Conservation (phyloP, 257 asterid species). For the Solanum rostratum region DNA sequence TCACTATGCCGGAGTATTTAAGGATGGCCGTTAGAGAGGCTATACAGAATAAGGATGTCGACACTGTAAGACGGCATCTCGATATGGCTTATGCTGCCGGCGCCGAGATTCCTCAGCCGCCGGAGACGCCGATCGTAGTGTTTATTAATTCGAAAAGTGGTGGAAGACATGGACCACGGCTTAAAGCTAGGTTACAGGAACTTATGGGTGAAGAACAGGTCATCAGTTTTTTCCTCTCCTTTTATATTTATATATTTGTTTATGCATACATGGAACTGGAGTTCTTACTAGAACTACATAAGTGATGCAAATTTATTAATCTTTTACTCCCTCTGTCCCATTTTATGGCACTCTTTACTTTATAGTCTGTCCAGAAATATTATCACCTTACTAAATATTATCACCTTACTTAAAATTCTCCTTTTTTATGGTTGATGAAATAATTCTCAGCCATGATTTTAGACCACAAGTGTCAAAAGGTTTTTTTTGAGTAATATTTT, state of each 20-base stretch:
- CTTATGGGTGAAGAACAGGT: conserved; percentile 99
- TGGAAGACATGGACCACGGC: conserved; percentile 86
- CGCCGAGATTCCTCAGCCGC: conserved; percentile 22
- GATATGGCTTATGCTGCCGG: conserved; percentile 34
- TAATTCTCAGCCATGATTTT: too few species aligned
- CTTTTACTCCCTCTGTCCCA: too few species aligned
- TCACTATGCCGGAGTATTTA: conserved; percentile 64
- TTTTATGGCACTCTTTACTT: too few species aligned
- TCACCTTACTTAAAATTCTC: not conserved
- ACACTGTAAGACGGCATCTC: conserved; percentile 18
- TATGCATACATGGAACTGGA: not conserved
- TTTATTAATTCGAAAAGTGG: conserved; percentile 85
- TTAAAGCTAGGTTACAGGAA: conserved; percentile 58
- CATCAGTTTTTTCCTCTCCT: not conserved
- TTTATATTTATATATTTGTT: not conserved
- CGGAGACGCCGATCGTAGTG: conserved; percentile 70
- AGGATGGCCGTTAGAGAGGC: conserved; percentile 62
- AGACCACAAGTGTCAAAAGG: too few species aligned
- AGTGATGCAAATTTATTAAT: not conserved
- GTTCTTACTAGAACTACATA: not conserved
- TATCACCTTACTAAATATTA: too few species aligned
- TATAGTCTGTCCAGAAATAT: too few species aligned
- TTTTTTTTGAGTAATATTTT: too few species aligned
- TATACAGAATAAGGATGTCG: conserved; percentile 43
- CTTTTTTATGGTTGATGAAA: too few species aligned